A percentile compares a stretch with the other conserved stretches of the same genome.
phyloP scores from a whole-genome alignment of 257 asterid species.

The Vinca minor region DNA sequence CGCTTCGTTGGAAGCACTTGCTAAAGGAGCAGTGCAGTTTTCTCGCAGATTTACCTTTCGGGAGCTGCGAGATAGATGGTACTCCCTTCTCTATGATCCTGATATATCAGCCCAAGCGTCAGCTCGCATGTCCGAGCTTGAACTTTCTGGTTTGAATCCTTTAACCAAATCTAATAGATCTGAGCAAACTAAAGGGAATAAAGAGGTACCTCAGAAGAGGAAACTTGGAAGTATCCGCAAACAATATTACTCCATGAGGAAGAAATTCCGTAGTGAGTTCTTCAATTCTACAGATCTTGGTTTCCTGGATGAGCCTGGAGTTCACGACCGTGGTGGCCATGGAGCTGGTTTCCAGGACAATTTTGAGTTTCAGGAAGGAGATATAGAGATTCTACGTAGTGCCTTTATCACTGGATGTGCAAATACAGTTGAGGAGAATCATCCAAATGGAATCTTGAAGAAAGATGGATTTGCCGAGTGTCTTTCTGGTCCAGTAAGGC shows the following conservation, averaged over 20 bases:
- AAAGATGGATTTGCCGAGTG: slow-evolving; percentile 42
- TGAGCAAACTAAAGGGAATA: slow-evolving; percentile 40
- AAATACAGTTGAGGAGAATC: slow-evolving; percentile 29
- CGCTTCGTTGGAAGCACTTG: slow-evolving; percentile 89
- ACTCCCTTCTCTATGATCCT: slow-evolving; percentile 79
- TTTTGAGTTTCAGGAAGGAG: slow-evolving; percentile 49
- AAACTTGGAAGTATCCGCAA: slow-evolving; percentile 57
- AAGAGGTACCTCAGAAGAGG: slow-evolving; percentile 50
- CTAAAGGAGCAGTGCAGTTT: slow-evolving; percentile 84
- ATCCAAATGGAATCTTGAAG: slow-evolving; percentile 27
- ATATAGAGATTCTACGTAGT: slow-evolving; percentile 48
- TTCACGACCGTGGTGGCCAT: slow-evolving; percentile 41
- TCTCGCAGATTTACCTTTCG: slow-evolving; percentile 63
- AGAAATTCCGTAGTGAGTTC: slow-evolving; percentile 57
- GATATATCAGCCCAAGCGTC: slow-evolving; percentile 64
- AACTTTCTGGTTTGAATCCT: slow-evolving; percentile 59
- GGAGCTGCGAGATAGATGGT: slow-evolving; percentile 75
- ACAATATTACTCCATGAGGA: slow-evolving; percentile 69
- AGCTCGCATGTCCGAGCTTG: slow-evolving; percentile 64
- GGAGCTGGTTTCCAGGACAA: slow-evolving; percentile 37
- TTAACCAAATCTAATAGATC: slow-evolving; percentile 40
- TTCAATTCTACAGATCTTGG: slow-evolving; percentile 45
- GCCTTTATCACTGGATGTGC: slow-evolving; percentile 33
- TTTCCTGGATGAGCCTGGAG: slow-evolving; percentile 41
- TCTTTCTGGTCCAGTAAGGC: slow-evolving; percentile 28